Percentiles rank a stretch among this genome's conserved stretches.
These are phyloP conservation scores for Macrolepiota dolichaula DNA, from an alignment of 768 basidiomycete genomes.

Conservation along the genomic window DNA sequence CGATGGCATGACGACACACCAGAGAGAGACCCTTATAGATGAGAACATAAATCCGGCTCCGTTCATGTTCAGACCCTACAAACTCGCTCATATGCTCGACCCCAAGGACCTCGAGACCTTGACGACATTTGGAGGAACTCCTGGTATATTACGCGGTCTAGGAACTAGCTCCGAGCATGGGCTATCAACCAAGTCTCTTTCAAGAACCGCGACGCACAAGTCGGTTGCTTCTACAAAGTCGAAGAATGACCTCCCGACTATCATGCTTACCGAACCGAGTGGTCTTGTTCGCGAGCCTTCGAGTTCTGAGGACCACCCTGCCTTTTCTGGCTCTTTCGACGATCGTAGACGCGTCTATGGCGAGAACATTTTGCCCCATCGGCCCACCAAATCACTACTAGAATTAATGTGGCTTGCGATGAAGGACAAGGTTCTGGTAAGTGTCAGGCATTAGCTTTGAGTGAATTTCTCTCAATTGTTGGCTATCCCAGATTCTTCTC, in stretches of 20 bases:
- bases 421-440: slow-evolving; percentile 86
- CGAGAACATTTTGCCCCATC: slow-evolving; percentile 66
- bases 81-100: slow-evolving; percentile 84
- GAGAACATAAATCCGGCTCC: slow-evolving; percentile 56
- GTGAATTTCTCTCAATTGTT: neutral
- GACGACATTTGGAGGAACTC: slow-evolving; percentile 64
- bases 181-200: slow-evolving; percentile 23
- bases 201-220: slow-evolving; percentile 2
- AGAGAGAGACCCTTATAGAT: slow-evolving; percentile 35
- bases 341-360: slow-evolving; percentile 72
- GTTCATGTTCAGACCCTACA: slow-evolving; percentile 69
- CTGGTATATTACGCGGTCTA: slow-evolving; percentile 65
- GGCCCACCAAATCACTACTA: slow-evolving; percentile 67
- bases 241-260: slow-evolving; percentile 26
- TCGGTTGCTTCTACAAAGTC: slow-evolving; percentile 14
- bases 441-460: slow-evolving; percentile 22
- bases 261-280: slow-evolving; percentile 37
- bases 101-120: slow-evolving; percentile 78
- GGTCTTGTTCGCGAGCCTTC: slow-evolving; percentile 23
- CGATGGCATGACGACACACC: slow-evolving; percentile 26
- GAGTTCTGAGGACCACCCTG: slow-evolving; percentile 17
- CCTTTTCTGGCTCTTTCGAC: slow-evolving; percentile 43
- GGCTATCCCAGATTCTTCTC: slow-evolving; percentile 63
- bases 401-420: slow-evolving; percentile 82
- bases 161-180: slow-evolving; percentile 62